These are phyloP conservation scores for Aspergillus sp. DNA, from an alignment of 2,329 filamentous ascomycete genomes.

Conservation along the genomic window DNA sequence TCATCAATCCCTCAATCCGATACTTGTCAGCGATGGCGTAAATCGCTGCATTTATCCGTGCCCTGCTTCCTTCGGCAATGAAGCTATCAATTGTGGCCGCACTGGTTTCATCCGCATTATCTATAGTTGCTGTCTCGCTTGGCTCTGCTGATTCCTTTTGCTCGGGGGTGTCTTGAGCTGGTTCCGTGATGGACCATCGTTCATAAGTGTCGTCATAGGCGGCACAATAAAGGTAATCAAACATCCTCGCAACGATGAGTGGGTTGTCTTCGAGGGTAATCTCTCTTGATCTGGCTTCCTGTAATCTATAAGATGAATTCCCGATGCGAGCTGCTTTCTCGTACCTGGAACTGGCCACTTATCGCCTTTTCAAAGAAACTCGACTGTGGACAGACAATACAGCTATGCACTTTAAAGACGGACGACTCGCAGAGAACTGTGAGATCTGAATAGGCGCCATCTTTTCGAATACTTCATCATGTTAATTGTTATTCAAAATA, in stretches of 20 bases:
- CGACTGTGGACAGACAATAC: slow-evolving; percentile 6
- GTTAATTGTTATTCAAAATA: neutral
- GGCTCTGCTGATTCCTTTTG: neutral
- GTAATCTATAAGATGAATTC: neutral
- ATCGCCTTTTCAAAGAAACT: neutral
- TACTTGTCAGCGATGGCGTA: neutral
- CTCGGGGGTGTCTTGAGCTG: slow-evolving; percentile 1
- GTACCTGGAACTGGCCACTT: slow-evolving; percentile 1
- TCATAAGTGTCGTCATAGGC: slow-evolving; percentile 2
- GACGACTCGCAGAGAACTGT: neutral
- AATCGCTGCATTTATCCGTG: slow-evolving; percentile 2
- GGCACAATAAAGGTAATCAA: slow-evolving; percentile 8
- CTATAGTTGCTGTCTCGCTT: neutral
- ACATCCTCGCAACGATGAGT: neutral
- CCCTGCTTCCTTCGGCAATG: neutral
- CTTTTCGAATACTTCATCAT: neutral
- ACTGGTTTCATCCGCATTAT: neutral
- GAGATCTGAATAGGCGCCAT: neutral
- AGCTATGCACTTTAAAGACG: neutral
- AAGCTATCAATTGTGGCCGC: neutral
- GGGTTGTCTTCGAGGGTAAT: slow-evolving; percentile 1
- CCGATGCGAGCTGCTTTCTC: neutral
- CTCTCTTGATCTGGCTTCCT: neutral
- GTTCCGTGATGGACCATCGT: neutral
- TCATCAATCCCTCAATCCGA: neutral